phyloP scores from a whole-genome alignment of 305 asterid genomes.

The Ilex paraguariensis region DNA sequence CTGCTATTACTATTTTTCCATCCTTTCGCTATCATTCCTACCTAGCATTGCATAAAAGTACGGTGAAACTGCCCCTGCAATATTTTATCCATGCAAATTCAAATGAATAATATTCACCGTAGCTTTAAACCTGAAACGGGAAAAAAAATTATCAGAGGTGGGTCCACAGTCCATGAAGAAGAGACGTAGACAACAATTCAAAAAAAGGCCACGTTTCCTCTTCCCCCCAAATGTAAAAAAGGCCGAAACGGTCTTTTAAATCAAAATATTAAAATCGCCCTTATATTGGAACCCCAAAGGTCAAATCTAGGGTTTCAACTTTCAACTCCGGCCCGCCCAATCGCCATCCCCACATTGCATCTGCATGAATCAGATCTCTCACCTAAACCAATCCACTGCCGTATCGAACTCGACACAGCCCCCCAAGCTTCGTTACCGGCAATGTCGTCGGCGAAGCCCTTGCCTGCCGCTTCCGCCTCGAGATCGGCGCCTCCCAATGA shows the following conservation, averaged over 20 bases:
- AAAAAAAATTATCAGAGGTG: too few species aligned
- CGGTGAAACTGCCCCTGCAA: too few species aligned
- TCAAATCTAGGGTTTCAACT: slow-evolving; percentile 59
- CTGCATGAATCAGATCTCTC: slow-evolving; percentile 55
- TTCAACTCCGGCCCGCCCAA: slow-evolving; percentile 11
- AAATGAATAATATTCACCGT: too few species aligned
- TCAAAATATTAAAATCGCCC: slow-evolving; percentile 31
- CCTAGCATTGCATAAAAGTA: too few species aligned
- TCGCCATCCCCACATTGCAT: slow-evolving; percentile 33
- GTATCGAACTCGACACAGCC: slow-evolving; percentile 48
- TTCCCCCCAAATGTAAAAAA: not conserved
- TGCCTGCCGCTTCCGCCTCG: slow-evolving; percentile 47
- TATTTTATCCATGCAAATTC: too few species aligned
- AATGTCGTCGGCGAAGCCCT: slow-evolving; percentile 58
- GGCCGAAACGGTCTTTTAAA: too few species aligned
- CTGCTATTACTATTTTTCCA: too few species aligned
- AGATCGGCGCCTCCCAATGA: slow-evolving; percentile 35
- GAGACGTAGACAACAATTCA: too few species aligned
- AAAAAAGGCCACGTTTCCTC: too few species aligned
- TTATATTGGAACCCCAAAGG: slow-evolving; percentile 30
- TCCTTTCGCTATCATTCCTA: too few species aligned
- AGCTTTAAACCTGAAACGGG: too few species aligned
- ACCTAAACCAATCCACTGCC: slow-evolving; percentile 45
- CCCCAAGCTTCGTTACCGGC: slow-evolving; percentile 43
- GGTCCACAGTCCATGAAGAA: too few species aligned